Base-by-base conservation (phyloP, 176 grass and related monocot species). In the Triticum timopheevii region DNA sequence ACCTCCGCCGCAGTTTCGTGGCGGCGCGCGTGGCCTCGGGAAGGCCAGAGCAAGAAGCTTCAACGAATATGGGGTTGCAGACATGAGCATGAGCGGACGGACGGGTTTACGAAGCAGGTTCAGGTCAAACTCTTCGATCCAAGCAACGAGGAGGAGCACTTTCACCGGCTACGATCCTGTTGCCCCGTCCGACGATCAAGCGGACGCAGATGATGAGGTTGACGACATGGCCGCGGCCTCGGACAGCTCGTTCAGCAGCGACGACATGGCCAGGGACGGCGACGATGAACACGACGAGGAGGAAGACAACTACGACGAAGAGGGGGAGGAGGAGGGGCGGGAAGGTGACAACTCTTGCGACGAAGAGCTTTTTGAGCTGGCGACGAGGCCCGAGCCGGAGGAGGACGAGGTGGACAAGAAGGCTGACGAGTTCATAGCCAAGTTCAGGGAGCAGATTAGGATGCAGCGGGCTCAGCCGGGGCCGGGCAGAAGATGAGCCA, bases 391-490 rank as follows among this genome's bases (percentile, higher is more conserved):
- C 33, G 77, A 16, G 34, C 80, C 45, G 69, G 86, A 69, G 39
- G 93, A 82, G 58, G 92, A 89, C 42, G 95, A 95, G 77, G 95
- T 98, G 80, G 95, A 98, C 79, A 95, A 83, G 88, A 98, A 98
- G 65, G 95, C 95, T 7, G 89, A 98, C 73, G 93, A 98, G 82
- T 98, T 98, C 87, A 98, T 98, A 10, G 95, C 93, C 77, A 98
- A 95, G 70, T 98, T 98, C 70, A 93, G 95, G 82, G 89, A 98
- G 87, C 93, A 98, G 87, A 98, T 98, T 19, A 92, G 91, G 68
- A 88, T 93, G 82, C 95, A 95, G 91, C 93, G 82, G 36, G 72
- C 69, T 66, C 56, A 59, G 19, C 56, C 56, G 17, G 85, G 89
- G 11, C 84, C 64, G 39, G 69, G 45, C 28, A 81, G 70, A 62